phyloP scores from a whole-genome alignment of 306 rosid species.

The Quercus agrifolia region DNA sequence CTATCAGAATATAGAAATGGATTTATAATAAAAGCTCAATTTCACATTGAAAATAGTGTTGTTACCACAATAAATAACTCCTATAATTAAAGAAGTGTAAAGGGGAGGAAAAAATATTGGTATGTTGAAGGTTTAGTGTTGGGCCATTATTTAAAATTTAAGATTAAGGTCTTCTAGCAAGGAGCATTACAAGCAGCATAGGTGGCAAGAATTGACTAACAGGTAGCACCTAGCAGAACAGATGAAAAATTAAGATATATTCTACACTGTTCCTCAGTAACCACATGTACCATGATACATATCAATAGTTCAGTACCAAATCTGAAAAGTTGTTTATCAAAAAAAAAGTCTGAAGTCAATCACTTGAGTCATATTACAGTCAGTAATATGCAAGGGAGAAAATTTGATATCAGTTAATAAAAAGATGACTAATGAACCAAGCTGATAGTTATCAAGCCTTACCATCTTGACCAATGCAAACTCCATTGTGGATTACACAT shows the following conservation, averaged over 20 bases:
- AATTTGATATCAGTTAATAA: neutral
- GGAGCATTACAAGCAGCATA: neutral
- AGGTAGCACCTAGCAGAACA: neutral
- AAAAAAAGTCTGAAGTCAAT: neutral
- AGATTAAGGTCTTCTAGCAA: neutral
- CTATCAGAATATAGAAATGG: neutral
- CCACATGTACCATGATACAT: neutral
- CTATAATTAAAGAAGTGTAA: neutral
- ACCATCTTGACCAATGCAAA: conserved; percentile 98
- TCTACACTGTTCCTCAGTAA: neutral
- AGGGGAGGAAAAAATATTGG: neutral
- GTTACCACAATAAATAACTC: neutral
- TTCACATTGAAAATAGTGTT: neutral
- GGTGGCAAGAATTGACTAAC: neutral
- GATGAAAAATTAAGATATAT: neutral
- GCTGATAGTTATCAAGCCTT: conserved; percentile 27
- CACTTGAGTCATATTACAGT: neutral
- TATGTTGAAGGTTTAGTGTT: neutral
- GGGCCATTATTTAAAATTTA: neutral
- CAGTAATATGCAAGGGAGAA: neutral
- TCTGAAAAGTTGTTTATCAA: neutral
- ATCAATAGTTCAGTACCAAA: neutral
- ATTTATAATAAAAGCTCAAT: neutral
- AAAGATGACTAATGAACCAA: conserved; percentile 1
- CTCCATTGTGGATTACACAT: conserved; percentile 83